phyloP scores from a whole-genome alignment of 2,329 filamentous ascomycete species.

The Talaromyces pinophilus region DNA sequence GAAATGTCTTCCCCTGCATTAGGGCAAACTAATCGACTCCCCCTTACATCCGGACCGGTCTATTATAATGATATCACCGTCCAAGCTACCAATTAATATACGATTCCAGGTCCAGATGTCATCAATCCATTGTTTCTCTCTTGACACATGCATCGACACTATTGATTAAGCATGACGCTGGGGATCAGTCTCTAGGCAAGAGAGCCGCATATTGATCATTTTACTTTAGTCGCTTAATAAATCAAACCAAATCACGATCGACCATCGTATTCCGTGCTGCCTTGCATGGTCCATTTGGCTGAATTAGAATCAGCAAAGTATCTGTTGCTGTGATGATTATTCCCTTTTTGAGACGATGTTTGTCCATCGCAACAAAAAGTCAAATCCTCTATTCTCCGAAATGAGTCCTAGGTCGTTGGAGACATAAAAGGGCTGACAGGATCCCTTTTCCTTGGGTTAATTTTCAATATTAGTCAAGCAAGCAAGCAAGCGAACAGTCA shows the following conservation, averaged over 20 bases:
- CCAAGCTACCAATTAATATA: not conserved
- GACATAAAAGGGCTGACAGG: slow-evolving; percentile 22
- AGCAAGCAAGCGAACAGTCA: slow-evolving; percentile 8
- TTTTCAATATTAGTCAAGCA: not conserved
- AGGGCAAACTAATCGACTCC: not conserved
- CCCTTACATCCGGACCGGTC: not conserved
- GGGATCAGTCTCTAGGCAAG: not conserved
- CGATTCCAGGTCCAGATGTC: not conserved
- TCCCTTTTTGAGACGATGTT: not conserved
- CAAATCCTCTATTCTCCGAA: not conserved
- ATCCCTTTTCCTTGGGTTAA: not conserved
- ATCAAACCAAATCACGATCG: slow-evolving; percentile 3
- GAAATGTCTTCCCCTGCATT: slow-evolving; percentile 6
- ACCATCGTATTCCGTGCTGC: not conserved
- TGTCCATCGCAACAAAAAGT: not conserved
- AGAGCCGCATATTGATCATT: not conserved
- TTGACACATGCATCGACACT: not conserved
- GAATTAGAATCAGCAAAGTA: not conserved
- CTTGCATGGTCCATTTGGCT: not conserved
- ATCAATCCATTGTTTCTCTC: not conserved
- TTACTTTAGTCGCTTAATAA: not conserved
- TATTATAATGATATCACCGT: slow-evolving; percentile 7
- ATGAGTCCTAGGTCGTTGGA: not conserved
- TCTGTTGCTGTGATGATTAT: not conserved
- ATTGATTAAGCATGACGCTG: slow-evolving; percentile 3